A percentile compares a stretch with the other conserved stretches of the same genome.
phyloP scores from a whole-genome alignment of 768 basidiomycete species.

The Phlebiopsis flavidoalba region DNA sequence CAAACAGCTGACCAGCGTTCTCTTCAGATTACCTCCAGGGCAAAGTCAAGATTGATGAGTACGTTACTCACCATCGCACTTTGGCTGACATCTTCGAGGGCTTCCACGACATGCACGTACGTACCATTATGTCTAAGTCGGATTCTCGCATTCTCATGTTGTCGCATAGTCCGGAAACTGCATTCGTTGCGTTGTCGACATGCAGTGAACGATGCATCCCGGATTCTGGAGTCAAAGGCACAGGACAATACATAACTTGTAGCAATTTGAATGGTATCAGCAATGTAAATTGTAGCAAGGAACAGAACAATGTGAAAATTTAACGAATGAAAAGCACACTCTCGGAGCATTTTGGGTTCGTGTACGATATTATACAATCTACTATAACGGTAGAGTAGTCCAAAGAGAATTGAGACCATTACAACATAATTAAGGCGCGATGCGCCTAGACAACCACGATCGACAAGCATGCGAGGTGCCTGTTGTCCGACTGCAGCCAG shows the following conservation, averaged over 20 bases:
- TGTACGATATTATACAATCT: neutral
- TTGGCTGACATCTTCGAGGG: slow-evolving; percentile 78
- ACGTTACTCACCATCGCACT: slow-evolving; percentile 82
- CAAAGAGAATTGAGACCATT: neutral
- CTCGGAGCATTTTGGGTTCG: neutral
- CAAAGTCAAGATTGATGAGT: slow-evolving; percentile 89
- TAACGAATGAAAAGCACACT: neutral
- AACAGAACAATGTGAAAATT: neutral
- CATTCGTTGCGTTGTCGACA: slow-evolving; percentile 94
- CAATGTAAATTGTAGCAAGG: neutral
- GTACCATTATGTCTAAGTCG: slow-evolving; percentile 26
- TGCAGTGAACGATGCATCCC: slow-evolving; percentile 32
- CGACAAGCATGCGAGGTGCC: slow-evolving; percentile 39
- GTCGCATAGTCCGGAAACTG: slow-evolving; percentile 66
- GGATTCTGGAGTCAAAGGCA: neutral
- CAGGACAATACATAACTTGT: neutral
- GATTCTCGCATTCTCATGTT: neutral
- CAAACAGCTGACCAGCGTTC: neutral
- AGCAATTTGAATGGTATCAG: neutral
- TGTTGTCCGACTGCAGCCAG: slow-evolving; percentile 59
- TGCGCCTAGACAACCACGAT: slow-evolving; percentile 28
- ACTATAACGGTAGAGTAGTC: neutral
- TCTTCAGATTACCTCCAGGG: slow-evolving; percentile 72
- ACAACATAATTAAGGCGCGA: neutral
- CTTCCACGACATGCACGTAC: slow-evolving; percentile 95